Percentiles rank a stretch among this genome's conserved stretches.
phyloP scores from a whole-genome alignment of 805 yeast genomes.

The Teunomyces gatunensis region DNA sequence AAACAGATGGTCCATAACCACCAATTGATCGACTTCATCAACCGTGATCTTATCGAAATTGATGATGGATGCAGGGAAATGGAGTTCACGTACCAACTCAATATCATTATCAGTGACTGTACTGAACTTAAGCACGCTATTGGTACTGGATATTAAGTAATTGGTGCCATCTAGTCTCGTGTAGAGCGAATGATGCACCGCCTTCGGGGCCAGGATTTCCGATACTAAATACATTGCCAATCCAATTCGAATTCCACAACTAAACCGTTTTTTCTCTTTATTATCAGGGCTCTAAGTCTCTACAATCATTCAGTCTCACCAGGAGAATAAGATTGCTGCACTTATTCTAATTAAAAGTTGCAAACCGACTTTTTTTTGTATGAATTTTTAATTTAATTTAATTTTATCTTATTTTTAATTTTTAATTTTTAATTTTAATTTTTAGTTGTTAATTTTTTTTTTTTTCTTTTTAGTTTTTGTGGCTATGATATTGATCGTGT shows the following conservation, averaged over 20 bases:
- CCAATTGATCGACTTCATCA: neutral
- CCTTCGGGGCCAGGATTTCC: neutral
- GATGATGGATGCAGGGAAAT: neutral
- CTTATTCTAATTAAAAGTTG: neutral
- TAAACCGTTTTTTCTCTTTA: too few species aligned
- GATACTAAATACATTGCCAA: slow-evolving; percentile 1
- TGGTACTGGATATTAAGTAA: neutral
- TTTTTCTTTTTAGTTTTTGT: neutral
- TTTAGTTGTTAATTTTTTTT: too few species aligned
- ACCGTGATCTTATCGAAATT: neutral
- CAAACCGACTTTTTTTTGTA: neutral
- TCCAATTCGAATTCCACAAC: too few species aligned
- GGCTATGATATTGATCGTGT: slow-evolving; percentile 1
- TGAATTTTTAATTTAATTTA: neutral
- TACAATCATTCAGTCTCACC: too few species aligned
- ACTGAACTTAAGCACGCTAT: neutral
- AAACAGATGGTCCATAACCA: neutral
- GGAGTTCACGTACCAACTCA: neutral
- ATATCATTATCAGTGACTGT: neutral
- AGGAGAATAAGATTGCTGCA: neutral
- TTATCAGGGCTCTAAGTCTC: too few species aligned
- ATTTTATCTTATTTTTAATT: neutral
- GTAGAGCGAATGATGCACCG: neutral
- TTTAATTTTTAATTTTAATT: neutral
- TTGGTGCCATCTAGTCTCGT: neutral